phyloP scores from a whole-genome alignment of 2,329 filamentous ascomycete species.

The Cladophialophora chaetospira region DNA sequence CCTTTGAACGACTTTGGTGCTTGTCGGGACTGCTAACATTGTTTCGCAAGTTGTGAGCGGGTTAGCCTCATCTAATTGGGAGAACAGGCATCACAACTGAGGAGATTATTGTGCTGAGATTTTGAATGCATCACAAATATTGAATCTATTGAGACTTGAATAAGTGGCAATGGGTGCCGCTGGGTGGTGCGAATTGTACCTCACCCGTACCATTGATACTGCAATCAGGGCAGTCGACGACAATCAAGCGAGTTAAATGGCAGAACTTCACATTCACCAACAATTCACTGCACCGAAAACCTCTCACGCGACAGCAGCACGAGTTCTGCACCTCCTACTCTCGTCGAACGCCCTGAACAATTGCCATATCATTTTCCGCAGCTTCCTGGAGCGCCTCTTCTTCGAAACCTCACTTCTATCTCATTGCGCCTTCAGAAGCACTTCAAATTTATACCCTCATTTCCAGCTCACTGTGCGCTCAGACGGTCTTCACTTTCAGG shows the following conservation, averaged over 20 bases:
- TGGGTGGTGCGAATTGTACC: slow-evolving; percentile 12
- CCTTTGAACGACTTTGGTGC: too few species aligned
- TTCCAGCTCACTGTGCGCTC: neutral
- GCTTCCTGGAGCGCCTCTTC: neutral
- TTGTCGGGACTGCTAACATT: too few species aligned
- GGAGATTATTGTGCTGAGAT: too few species aligned
- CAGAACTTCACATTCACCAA: neutral
- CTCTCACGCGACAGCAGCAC: neutral
- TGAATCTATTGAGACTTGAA: too few species aligned
- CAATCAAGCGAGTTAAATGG: slow-evolving; percentile 24
- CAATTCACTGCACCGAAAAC: neutral
- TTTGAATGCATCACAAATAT: too few species aligned
- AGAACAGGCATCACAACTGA: too few species aligned
- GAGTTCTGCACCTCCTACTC: too few species aligned
- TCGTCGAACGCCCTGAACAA: neutral
- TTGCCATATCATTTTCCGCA: neutral
- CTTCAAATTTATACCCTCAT: neutral
- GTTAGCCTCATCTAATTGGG: too few species aligned
- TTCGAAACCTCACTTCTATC: neutral
- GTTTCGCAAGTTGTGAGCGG: too few species aligned
- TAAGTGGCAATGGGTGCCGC: slow-evolving; percentile 20
- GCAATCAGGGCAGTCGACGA: slow-evolving; percentile 33
- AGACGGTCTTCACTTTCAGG: neutral
- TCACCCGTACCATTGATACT: slow-evolving; percentile 29
- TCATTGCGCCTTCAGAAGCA: neutral